Base-by-base conservation (phyloP, 768 basidiomycete genomes). In the Boletus rubescentipes region DNA sequence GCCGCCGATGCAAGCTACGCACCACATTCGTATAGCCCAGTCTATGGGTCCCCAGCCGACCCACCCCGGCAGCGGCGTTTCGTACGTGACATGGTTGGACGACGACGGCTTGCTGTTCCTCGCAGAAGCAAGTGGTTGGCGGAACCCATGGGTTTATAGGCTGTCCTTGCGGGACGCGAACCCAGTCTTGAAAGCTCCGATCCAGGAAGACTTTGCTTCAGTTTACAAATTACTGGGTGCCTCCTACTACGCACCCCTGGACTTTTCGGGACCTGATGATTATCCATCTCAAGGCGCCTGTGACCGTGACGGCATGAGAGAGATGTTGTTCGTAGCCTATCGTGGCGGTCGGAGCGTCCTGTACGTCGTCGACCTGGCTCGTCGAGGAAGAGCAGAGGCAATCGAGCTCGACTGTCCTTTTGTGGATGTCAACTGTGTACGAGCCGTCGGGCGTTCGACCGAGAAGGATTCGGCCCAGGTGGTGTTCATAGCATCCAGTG, bases 391-490 rank as follows among this genome's bases (percentile, higher is more conserved):
- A 9, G 50, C 35, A 16, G 50, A 51, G 14, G 35, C 35, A 3
- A 21, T 51, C 26, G 35, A 51, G 15, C 34, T 51, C 8, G 50
- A 51, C 2, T 44, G 35, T 18, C 50, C 42, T 2, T 51, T 51
- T 51, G 50, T 44, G 18, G 50, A 51, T n/a, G 35, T 51, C 20
- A 51, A 42, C 35, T 51, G 42, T 21, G 35, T 51, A 37, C 50
- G 50, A 15, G 42, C 35, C 29, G 18, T 51, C 12, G 35, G 35
- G 35, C 0, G 20, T 15, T 29, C 41, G 16, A 40, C 40, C 14
- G 34, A 26, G 8, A 37, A n/a, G 10, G 35, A 37, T 21, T 37
- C 42, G 6, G 50, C 50, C 14, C 50, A 44, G 35, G 35, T 44
- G 15, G 50, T 44, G 35, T 51, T 51, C 49, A 37, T 51, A 35